phyloP scores from a whole-genome alignment of 306 rosid genomes.

The Macrotyloma uniflorum region DNA sequence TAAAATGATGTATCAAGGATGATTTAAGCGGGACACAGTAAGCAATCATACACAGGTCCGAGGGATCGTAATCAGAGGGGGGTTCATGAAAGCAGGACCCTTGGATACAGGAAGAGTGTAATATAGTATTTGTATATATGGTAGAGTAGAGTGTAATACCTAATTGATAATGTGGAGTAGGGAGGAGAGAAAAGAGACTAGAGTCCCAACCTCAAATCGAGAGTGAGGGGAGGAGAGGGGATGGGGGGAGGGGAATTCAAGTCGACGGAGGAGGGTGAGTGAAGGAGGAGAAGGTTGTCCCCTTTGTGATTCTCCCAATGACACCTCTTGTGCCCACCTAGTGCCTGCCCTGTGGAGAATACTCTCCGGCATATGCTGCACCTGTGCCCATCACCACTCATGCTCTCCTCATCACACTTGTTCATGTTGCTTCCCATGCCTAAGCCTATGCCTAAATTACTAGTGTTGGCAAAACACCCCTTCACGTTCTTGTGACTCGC shows the following conservation, averaged over 20 bases:
- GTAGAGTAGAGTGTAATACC: not conserved
- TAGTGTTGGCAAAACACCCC: conserved; percentile 62
- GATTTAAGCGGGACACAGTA: not conserved
- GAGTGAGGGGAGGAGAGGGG: conserved; percentile 48
- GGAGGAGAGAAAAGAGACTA: not conserved
- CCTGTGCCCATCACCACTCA: conserved; percentile 38
- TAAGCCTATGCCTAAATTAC: no score
- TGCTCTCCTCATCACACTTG: no score
- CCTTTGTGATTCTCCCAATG: conserved; percentile 55
- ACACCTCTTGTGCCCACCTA: conserved; percentile 72
- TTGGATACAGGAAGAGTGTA: no score
- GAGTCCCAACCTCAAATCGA: conserved; percentile 81
- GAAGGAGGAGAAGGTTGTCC: not conserved
- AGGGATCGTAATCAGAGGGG: no score
- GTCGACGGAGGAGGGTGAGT: conserved; percentile 41
- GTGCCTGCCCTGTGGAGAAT: conserved; percentile 65
- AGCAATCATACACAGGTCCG: not conserved
- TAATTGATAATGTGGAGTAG: not conserved
- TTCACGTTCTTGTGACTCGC: conserved; percentile 77
- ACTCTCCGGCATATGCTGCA: conserved; percentile 62
- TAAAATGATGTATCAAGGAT: conserved; percentile 13
- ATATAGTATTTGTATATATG: no score
- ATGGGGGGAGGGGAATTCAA: conserved; percentile 67
- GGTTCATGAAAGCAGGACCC: no score
- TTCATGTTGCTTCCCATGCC: no score